Percentiles rank a stretch among this genome's conserved stretches.
Conservation (phyloP, 768 basidiomycete species). For the Xerocomus spinulosus region DNA sequence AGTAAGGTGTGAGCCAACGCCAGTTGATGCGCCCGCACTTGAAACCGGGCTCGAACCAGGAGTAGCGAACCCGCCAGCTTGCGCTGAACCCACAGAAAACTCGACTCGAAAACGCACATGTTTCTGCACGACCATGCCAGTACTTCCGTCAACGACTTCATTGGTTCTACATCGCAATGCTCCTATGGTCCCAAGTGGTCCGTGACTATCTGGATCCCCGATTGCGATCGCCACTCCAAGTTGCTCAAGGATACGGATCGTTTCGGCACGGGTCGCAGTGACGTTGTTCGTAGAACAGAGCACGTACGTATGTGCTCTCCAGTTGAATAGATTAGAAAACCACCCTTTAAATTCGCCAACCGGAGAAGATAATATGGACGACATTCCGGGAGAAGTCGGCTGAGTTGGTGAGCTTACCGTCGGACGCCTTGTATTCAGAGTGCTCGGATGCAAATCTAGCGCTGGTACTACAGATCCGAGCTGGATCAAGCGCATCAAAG, state of each 20-base stretch:
- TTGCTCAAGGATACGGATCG: constrained; percentile 56
- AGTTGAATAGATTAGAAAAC: constrained; percentile 95
- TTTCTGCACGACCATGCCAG: constrained; percentile 52
- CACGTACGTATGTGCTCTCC: constrained; percentile 60
- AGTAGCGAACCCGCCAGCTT: constrained; percentile 19
- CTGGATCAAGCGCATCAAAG: not conserved
- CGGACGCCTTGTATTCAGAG: constrained; percentile 42
- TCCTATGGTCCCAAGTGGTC: constrained; percentile 30
- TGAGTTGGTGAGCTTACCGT: constrained; percentile 47
- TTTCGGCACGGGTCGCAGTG: constrained; percentile 58
- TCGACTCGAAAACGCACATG: constrained; percentile 82
- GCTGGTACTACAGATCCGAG: constrained; percentile 43
- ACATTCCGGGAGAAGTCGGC: constrained; percentile 36
- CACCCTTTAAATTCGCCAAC: constrained; percentile 85
- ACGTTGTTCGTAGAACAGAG: constrained; percentile 57
- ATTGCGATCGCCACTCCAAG: constrained; percentile 61
- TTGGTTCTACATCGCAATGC: constrained; percentile 49
- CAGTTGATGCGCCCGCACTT: no score
- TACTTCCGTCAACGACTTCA: constrained; percentile 40
- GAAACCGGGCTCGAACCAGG: not conserved
- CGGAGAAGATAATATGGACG: constrained; percentile 56
- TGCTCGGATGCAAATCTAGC: constrained; percentile 44
- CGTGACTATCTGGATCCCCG: constrained; percentile 42
- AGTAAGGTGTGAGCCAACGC: not conserved
- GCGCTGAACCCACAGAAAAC: constrained; percentile 40